phyloP scores from a whole-genome alignment of 805 yeast species.

The Suhomyces kilbournensis region DNA sequence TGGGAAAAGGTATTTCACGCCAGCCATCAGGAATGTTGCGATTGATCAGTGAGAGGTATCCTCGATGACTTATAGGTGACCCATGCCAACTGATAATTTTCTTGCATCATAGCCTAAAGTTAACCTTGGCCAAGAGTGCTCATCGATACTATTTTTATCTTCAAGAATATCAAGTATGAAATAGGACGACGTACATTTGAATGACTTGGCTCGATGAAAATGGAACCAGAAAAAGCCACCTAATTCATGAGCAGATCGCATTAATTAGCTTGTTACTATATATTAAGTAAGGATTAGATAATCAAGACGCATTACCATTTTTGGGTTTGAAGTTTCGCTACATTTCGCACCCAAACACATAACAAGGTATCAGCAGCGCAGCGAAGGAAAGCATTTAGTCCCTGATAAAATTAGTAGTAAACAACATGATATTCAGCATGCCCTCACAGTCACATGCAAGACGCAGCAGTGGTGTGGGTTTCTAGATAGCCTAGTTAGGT shows the following conservation, averaged over 20 bases:
- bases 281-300: neutral
- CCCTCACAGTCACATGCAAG: neutral
- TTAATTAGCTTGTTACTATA: neutral
- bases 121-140: neutral
- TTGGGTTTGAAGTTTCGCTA: neutral
- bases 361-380: neutral
- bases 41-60: neutral
- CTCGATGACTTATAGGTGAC: neutral
- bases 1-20: neutral
- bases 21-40: neutral
- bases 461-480: neutral
- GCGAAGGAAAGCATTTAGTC: neutral
- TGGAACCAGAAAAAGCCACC: neutral
- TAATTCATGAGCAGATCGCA: neutral
- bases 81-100: neutral
- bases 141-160: neutral
- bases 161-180: neutral
- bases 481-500: neutral
- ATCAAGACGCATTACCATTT: neutral
- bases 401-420: neutral
- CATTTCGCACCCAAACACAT: neutral
- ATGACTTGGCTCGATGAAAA: neutral
- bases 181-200: neutral
- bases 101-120: neutral
- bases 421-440: neutral